Conservation (phyloP, 371 early-diverging fungal genomes). For the Actinomucor elegans region DNA sequence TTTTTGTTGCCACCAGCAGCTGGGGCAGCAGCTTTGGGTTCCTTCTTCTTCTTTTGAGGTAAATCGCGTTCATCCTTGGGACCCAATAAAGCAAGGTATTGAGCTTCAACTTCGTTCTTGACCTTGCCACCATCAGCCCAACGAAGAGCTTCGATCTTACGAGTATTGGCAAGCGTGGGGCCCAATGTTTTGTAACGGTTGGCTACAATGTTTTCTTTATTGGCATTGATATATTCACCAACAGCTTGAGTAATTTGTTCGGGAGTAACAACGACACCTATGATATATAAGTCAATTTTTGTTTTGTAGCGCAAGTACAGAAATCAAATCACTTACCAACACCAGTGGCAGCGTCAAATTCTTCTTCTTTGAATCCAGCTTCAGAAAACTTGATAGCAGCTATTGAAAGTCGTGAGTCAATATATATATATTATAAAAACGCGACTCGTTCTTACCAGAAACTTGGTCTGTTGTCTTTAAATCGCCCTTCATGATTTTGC, state of each 20-base stretch:
- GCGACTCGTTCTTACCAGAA: too few species aligned
- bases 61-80: constrained; percentile 96
- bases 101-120: constrained; percentile 85
- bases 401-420: constrained; percentile 19
- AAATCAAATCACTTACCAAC: constrained; percentile 64
- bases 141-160: constrained; percentile 66
- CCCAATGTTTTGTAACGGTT: constrained; percentile 87
- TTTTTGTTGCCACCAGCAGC: constrained; percentile 36
- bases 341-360: constrained; percentile 84
- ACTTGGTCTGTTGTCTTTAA: constrained; percentile 86
- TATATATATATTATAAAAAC: background rate
- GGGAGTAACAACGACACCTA: constrained; percentile 68
- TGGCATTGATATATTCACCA: constrained; percentile 56
- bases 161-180: constrained; percentile 69
- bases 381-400: constrained; percentile 91
- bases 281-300: background rate
- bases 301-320: background rate
- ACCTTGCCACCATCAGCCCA: constrained; percentile 92
- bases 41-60: constrained; percentile 69
- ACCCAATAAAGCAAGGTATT: constrained; percentile 82
- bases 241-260: constrained; percentile 63
- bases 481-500: constrained; percentile 69
- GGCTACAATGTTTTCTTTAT: constrained; percentile 69
- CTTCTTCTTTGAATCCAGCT: constrained; percentile 59
- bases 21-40: constrained; percentile 41